These are phyloP conservation scores for Microstroma glucosiphilum DNA, from an alignment of 1,284 basidiomycete species.

Conservation along the genomic window DNA sequence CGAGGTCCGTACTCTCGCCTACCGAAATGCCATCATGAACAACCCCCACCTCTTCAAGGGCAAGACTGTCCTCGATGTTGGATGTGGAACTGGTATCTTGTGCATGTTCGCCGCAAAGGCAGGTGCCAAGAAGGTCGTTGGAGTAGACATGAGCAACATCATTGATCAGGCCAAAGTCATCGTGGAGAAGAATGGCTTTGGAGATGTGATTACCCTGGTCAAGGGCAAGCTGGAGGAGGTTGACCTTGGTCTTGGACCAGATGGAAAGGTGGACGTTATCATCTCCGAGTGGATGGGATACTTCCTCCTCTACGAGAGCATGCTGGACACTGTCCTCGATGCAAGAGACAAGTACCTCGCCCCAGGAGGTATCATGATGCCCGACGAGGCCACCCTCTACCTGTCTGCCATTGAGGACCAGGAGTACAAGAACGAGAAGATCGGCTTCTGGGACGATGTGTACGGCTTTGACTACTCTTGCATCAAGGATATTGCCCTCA, in stretches of 20 bases:
- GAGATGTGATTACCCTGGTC: conserved; percentile 83
- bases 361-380: conserved; percentile 85
- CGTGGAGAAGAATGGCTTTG: conserved; percentile 90
- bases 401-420: conserved; percentile 97
- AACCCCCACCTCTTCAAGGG: conserved; percentile 87
- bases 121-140: conserved; percentile 78
- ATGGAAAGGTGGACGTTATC: conserved; percentile 73
- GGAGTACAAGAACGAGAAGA: conserved; percentile 99
- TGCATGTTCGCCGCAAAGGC: conserved; percentile 99
- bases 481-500: conserved; percentile 96
- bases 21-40: conserved; percentile 89
- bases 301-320: conserved; percentile 83
- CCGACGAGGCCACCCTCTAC: conserved; percentile 88
- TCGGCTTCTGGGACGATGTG: conserved; percentile 92
- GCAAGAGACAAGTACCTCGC: conserved; percentile 90
- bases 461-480: conserved; percentile 99
- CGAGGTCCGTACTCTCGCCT: conserved; percentile 85
- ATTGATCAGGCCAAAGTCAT: conserved; percentile 98
- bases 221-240: conserved; percentile 97
- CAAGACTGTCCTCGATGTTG: conserved; percentile 79
- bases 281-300: conserved; percentile 98
- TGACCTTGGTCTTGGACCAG: conserved; percentile 52
- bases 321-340: conserved; percentile 95
- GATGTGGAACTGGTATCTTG: conserved; percentile 95
- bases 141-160: conserved; percentile 99